Evolutionary conservation across 2,329 filamentous ascomycete genomes (phyloP), one percentile per base, ranked within the genome.

Genomic region (Elsinoe batatas): DNA sequence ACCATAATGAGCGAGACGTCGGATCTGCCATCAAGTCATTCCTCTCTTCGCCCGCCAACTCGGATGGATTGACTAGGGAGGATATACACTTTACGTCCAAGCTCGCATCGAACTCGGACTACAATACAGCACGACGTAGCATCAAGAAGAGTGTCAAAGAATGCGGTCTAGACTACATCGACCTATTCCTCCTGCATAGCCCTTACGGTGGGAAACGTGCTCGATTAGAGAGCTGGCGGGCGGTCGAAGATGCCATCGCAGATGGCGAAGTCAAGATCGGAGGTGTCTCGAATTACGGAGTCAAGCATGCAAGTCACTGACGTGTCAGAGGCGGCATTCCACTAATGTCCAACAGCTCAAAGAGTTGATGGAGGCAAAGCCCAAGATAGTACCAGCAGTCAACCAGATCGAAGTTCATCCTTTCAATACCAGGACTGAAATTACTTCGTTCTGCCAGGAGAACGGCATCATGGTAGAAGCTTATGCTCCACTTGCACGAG

Each of bases 341-440:
- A 26, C 56, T 58, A 26, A 54, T 13, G 43, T 15, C 22, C 15
- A 20, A 17, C 59, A 85, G 79, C 76, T 90, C 51, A 78, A 87
- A 60, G 85, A 90, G 65, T 72, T 90, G 49, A 77, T 88, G 64
- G 75, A 76, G 1, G 78, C 77, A 0, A 79, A 79, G 10, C 83
- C 85, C 0, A 75, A 76, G 0, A 77, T 87, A 44, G 68, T 73
- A 8, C 87, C 88, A 0, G 79, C 82, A 1, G 80, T 91, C 51
- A 91, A 91, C 64, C 88, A 93, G 71, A 84, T 91, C 63, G 85
- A 91, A 67, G 79, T 91, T 1, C 87, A 91, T 59, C 87, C 87
- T 0, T 93, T 91, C 78, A 88, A 91, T 67, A 89, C 85, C 1
- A 80, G 84, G 53, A 76, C 74, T 0, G 75, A 77, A 36, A 89